Percentiles rank a stretch among this genome's conserved stretches.
Evolutionary conservation across 805 yeast genomes (phyloP).

Genomic region (Kazachstania taianensis): DNA sequence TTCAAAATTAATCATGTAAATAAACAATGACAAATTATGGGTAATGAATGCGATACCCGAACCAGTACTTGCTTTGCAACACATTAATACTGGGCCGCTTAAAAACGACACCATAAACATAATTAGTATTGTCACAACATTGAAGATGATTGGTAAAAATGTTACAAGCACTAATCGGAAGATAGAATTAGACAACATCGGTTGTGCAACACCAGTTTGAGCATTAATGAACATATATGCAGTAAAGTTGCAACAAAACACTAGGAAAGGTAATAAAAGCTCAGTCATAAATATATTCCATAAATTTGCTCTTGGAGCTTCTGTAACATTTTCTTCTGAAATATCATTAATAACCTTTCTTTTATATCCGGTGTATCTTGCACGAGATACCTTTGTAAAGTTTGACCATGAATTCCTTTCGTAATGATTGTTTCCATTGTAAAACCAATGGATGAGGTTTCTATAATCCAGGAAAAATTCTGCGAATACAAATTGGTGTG

Average conservation of each 20-base stretch:
- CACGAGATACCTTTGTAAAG: slow-evolving; percentile 64
- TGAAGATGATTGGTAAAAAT: slow-evolving; percentile 38
- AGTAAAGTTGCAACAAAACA: slow-evolving; percentile 55
- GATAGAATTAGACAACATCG: slow-evolving; percentile 46
- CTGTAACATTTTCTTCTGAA: slow-evolving; percentile 56
- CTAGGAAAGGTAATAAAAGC: slow-evolving; percentile 58
- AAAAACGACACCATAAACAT: slow-evolving; percentile 37
- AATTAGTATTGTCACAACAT: slow-evolving; percentile 22
- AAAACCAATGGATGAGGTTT: slow-evolving; percentile 61
- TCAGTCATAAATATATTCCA: slow-evolving; percentile 73
- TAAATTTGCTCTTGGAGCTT: slow-evolving; percentile 66
- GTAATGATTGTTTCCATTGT: slow-evolving; percentile 63
- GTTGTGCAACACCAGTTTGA: slow-evolving; percentile 64
- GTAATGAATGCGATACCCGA: slow-evolving; percentile 45
- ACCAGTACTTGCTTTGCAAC: slow-evolving; percentile 38
- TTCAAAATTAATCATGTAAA: slow-evolving; percentile 48
- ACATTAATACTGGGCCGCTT: slow-evolving; percentile 39
- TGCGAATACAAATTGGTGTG: slow-evolving; percentile 60
- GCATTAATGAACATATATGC: slow-evolving; percentile 78
- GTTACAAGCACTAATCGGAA: slow-evolving; percentile 49
- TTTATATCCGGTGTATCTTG: slow-evolving; percentile 88
- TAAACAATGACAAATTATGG: slow-evolving; percentile 43
- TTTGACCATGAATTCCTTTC: slow-evolving; percentile 73
- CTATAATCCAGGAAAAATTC: slow-evolving; percentile 66
- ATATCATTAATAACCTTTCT: slow-evolving; percentile 54